Evolutionary conservation across 2,329 filamentous ascomycete genomes (phyloP), one percentile per base, ranked within the genome.

Genomic region (Pseudopithomyces chartarum): DNA sequence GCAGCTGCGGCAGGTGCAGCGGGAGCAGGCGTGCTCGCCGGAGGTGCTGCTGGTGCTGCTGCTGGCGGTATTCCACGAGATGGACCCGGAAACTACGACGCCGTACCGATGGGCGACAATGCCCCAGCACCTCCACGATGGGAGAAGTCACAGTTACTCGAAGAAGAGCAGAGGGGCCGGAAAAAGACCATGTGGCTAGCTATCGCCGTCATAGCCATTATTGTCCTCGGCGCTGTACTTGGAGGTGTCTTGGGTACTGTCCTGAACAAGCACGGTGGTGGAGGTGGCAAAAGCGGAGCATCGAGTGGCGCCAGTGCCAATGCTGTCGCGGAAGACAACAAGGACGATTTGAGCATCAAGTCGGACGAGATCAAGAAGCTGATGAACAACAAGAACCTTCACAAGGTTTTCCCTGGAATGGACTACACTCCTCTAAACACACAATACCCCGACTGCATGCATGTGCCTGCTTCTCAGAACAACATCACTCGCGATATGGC

Each of bases 341-440:
- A 90, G 65, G 87, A 89, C 40, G 90, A 94, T 61, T 84, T 97
- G 6, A 78, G 82, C 74, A 87, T 88, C 73, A 80, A 94, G 74
- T 96, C 91, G 8, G 64, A 78, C 1, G 90, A 96, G 76, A 96
- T 97, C 78, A 84, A 96, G 79, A 81, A 82, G 3, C 81, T 98
- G 13, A 82, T 97, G 81, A 88, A 90, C 79, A 97, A 97, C 76
- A 73, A 82, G 0, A 79, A 92, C 61, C 82, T 98, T 22, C 92
- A 97, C 82, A 96, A 92, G 75, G 92, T 98, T 2, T 98, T 98
- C 74, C 91, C 92, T 0, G 94, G 92, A 23, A 91, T 98, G 78
- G 94, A 97, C 77, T 98, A 98, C 74, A 98, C 94, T 0, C 92
- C 94, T 0, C 85, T 95, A 74, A 92, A 96, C 71, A 87, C 91